Conservation (phyloP, 495 filamentous ascomycete genomes). For the Hypoxylon crocopeplum region DNA sequence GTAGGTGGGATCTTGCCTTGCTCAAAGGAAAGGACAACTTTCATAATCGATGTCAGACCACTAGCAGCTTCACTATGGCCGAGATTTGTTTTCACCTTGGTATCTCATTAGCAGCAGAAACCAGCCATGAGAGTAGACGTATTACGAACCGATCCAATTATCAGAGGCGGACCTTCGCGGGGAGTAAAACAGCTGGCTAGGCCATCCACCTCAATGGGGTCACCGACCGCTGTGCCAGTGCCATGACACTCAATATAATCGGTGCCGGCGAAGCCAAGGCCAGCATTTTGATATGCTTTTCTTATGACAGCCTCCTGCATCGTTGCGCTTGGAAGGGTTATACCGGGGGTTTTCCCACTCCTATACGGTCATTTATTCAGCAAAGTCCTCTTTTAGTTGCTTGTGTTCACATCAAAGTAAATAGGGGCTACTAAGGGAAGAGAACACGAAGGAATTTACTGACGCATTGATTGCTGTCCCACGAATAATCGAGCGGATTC, state of each 20-base stretch:
- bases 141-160: background rate
- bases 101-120: too few species aligned
- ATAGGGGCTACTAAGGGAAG: background rate
- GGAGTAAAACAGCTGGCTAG: slow-evolving; percentile 25
- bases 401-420: background rate
- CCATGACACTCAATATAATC: slow-evolving; percentile 58
- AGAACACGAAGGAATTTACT: background rate
- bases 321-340: slow-evolving; percentile 50
- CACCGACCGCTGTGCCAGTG: slow-evolving; percentile 59
- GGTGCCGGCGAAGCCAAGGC: slow-evolving; percentile 44
- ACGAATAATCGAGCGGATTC: slow-evolving; percentile 56
- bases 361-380: slow-evolving; percentile 28
- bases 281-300: slow-evolving; percentile 43
- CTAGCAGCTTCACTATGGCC: slow-evolving; percentile 62
- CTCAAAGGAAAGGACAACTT: slow-evolving; percentile 59
- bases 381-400: background rate
- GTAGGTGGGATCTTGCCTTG: slow-evolving; percentile 53
- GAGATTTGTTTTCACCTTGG: slow-evolving; percentile 57
- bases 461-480: slow-evolving; percentile 50
- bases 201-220: slow-evolving; percentile 52
- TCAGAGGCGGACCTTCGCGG: slow-evolving; percentile 44
- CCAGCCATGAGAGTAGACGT: background rate
- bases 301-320: slow-evolving; percentile 55
- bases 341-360: slow-evolving; percentile 51
- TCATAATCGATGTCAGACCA: slow-evolving; percentile 63